Evolutionary conservation across 2,329 filamentous ascomycete species (phyloP).

Genomic region (Verticillium dahliae): DNA sequence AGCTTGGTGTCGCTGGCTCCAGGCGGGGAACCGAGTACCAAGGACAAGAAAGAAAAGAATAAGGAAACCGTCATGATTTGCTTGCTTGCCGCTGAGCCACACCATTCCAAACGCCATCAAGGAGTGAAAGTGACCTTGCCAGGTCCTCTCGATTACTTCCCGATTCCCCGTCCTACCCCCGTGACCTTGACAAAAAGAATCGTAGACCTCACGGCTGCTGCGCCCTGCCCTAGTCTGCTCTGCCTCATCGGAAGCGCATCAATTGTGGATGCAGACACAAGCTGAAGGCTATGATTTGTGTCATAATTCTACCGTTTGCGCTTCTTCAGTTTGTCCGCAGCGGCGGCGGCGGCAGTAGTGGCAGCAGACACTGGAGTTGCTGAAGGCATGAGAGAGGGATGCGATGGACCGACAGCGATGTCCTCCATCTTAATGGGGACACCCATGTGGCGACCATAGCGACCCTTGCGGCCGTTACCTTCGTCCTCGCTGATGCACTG

Average conservation of each 20-base stretch:
- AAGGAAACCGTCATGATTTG: conserved; percentile 7
- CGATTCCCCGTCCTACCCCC: neutral
- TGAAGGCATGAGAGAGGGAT: conserved; percentile 28
- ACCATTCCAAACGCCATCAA: conserved; percentile 9
- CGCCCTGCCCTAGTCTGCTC: neutral
- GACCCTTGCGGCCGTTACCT: conserved; percentile 91
- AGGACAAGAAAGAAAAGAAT: conserved; percentile 5
- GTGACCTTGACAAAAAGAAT: neutral
- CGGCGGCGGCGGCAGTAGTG: conserved; percentile 15
- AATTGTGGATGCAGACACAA: neutral
- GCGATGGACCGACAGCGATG: conserved; percentile 25
- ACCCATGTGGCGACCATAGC: conserved; percentile 72
- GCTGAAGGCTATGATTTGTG: neutral
- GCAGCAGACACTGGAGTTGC: conserved; percentile 36
- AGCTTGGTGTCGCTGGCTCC: conserved; percentile 4
- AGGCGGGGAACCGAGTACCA: neutral
- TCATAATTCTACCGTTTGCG: conserved; percentile 46
- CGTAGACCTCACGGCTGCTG: neutral
- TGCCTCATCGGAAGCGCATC: neutral
- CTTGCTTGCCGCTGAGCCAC: neutral
- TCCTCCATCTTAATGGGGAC: conserved; percentile 57
- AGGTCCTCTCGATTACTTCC: conserved; percentile 7
- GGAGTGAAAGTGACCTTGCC: conserved; percentile 10
- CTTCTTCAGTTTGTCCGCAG: conserved; percentile 54
- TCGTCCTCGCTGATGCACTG: conserved; percentile 97